A percentile compares a stretch with the other conserved stretches of the same genome.
Conservation (phyloP, 2,329 filamentous ascomycete species). For the Verticillium dahliae region DNA sequence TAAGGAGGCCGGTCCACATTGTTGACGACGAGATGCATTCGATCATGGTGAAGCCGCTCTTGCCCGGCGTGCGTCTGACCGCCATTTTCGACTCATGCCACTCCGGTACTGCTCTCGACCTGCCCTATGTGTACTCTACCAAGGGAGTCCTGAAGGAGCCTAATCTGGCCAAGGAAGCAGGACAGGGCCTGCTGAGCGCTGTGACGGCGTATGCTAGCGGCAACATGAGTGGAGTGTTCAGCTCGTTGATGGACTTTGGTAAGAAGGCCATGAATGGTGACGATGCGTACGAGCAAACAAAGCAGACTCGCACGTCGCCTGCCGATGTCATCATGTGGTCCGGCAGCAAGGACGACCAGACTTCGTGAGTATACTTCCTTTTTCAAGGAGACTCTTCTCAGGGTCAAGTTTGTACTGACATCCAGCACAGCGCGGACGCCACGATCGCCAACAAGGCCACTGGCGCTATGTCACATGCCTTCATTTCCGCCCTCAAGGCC, state of each 20-base stretch:
- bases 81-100: conserved; percentile 63
- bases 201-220: conserved; percentile 57
- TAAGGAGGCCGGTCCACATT: conserved; percentile 70
- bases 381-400: conserved; percentile 11
- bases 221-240: conserved; percentile 77
- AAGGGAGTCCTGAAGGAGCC: conserved; percentile 64
- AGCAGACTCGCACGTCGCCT: conserved; percentile 85
- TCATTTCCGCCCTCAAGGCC: conserved; percentile 87
- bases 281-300: conserved; percentile 71
- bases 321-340: conserved; percentile 98
- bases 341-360: conserved; percentile 94
- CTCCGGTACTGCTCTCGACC: conserved; percentile 58
- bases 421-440: conserved; percentile 73
- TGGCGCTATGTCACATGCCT: conserved; percentile 97
- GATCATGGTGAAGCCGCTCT: conserved; percentile 57
- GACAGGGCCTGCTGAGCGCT: conserved; percentile 54
- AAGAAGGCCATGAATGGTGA: conserved; percentile 83
- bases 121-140: conserved; percentile 64
- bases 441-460: conserved; percentile 85
- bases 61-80: conserved; percentile 50
- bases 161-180: conserved; percentile 61
- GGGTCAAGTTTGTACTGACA: conserved; percentile 5
- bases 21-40: conserved; percentile 79
- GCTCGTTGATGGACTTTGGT: conserved; percentile 73
- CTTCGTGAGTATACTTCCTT: conserved; percentile 59